phyloP scores from a whole-genome alignment of 169 alveolate genomes.

The Eimeria praecox region DNA sequence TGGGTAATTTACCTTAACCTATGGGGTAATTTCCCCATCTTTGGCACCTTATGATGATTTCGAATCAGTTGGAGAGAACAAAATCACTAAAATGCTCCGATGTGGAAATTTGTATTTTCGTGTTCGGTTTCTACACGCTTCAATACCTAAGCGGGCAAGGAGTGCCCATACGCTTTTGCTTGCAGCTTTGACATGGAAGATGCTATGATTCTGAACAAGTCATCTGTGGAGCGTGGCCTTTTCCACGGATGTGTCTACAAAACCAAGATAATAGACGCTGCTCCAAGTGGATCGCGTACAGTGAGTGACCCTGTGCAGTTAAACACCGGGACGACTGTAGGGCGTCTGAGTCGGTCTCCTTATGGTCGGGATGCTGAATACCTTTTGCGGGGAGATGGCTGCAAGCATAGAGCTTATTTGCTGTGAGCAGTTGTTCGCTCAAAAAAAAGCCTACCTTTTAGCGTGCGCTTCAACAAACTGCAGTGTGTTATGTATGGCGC shows the following conservation, averaged over 20 bases:
- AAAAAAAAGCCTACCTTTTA: too few relatives aligned
- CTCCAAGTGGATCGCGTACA: conserved; percentile 76
- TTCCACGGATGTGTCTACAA: conserved; percentile 99
- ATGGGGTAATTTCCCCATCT: background rate
- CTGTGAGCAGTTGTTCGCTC: background rate
- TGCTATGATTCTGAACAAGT: conserved; percentile 99
- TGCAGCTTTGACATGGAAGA: conserved; percentile 99
- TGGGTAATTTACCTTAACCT: conserved; percentile 41
- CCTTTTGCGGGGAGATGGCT: background rate
- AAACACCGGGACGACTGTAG: background rate
- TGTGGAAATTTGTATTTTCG: background rate
- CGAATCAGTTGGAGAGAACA: background rate
- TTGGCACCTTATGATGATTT: background rate
- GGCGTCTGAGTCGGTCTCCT: background rate
- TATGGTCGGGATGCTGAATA: background rate
- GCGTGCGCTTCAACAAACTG: background rate
- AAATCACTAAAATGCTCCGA: background rate
- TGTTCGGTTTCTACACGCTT: background rate
- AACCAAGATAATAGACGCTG: conserved; percentile 91
- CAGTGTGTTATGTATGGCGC: conserved; percentile 17
- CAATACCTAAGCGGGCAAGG: background rate
- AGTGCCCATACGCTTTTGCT: background rate
- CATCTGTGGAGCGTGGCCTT: conserved; percentile 99
- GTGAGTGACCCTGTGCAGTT: background rate
- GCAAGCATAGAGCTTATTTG: background rate